Base-by-base conservation (phyloP, 768 basidiomycete species). In the Pleurotus sapidus region DNA sequence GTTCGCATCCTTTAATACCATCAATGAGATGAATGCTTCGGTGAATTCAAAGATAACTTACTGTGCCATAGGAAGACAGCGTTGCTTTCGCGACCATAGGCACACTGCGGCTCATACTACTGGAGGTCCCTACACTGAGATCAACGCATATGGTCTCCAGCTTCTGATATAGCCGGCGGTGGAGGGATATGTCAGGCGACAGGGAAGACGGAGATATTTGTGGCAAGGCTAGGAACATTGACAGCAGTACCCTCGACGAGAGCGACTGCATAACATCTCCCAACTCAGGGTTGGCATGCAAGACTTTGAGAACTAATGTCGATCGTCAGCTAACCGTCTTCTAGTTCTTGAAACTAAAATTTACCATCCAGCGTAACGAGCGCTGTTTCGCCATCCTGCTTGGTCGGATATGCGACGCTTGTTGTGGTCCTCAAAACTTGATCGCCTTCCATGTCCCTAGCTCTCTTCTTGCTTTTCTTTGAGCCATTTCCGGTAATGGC, bases 371-470 rank as follows among this genome's bases (percentile, higher is more conserved):
- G 67, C 12, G 87, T 78, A 11, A 67, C 60, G 9, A 90, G 68
- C 20, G 89, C 60, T 20, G 76, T 71, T 24, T 83, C 70, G 18
- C 79, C 82, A 14, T 89, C 86, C 25, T 77, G 76, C 2, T 56
- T 50, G 0, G 78, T 79, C 1, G 77, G 69, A 63, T 81, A 88
- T 17, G 84, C 62, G 6, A 80, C 73, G 46, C 77, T 68, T 46
- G 74, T 73, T 2, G 77, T 67, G 6, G 71, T 63, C 53, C 79
- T 83, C 69, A 94, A 84, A 4, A 88, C 72, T 63, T 88, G 89
- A 55, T 90, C 90, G 8, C 84, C 89, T 68, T 93, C 89, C 61
- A 85, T 92, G 11, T 78, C 85, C 18, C 84, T 80, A 17, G 80
- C 77, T 46, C 87, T 77, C 67, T 90, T 93, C 68, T 84, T 92